Percentiles rank a stretch among this genome's conserved stretches.
Evolutionary conservation across 306 rosid species (phyloP).

Genomic region (Begonia masoniana): DNA sequence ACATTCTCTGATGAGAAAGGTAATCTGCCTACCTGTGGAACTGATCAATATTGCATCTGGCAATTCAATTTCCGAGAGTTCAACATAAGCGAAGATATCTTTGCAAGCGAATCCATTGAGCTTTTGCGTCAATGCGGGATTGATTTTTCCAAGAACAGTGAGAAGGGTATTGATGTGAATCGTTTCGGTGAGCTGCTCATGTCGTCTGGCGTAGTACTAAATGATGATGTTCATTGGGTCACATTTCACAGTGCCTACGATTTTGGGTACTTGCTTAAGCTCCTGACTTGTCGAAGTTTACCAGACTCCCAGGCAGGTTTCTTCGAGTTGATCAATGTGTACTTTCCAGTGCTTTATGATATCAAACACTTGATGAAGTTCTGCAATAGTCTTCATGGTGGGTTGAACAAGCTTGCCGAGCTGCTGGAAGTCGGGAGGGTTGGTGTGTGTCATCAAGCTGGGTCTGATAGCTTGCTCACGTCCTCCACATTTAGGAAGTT

Average conservation of each 20-base stretch:
- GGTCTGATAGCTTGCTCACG: conserved; percentile 35
- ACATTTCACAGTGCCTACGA: conserved; percentile 1
- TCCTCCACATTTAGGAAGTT: conserved; percentile 34
- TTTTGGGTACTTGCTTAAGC: background rate
- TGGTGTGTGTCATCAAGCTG: conserved; percentile 15
- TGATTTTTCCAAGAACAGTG: conserved; percentile 30
- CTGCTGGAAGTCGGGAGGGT: conserved; percentile 37
- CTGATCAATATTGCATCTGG: background rate
- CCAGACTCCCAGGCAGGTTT: background rate
- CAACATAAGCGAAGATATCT: conserved; percentile 20
- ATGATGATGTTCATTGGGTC: background rate
- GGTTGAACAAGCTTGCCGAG: conserved; percentile 1
- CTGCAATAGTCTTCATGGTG: background rate
- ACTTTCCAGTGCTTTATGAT: conserved; percentile 1
- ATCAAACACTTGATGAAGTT: conserved; percentile 1
- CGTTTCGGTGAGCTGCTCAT: conserved; percentile 40
- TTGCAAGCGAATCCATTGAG: conserved; percentile 29
- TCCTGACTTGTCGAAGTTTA: background rate
- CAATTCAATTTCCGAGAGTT: conserved; percentile 1
- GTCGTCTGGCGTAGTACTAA: conserved; percentile 30
- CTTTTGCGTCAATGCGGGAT: conserved; percentile 35
- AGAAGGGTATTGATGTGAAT: conserved; percentile 31
- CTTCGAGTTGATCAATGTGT: background rate
- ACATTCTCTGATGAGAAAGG: background rate
- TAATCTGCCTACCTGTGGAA: background rate